A percentile compares a stretch with the other conserved stretches of the same genome.
Conservation (phyloP, 2,329 filamentous ascomycete species). For the Paracamarosporium sp. region DNA sequence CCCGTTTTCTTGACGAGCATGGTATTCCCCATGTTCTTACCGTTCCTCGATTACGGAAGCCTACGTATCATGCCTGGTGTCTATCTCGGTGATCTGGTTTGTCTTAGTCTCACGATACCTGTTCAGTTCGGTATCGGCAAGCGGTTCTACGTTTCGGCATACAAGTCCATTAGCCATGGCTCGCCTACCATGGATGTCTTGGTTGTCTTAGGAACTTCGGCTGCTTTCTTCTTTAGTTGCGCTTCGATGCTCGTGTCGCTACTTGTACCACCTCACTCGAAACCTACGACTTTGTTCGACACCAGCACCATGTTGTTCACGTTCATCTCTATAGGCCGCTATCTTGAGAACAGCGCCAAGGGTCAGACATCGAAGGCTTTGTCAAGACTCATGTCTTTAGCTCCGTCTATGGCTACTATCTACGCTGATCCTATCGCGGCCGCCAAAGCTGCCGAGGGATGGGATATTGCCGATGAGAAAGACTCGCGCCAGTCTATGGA, state of each 20-base stretch:
- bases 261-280: constrained; percentile 73
- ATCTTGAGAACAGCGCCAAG: constrained; percentile 92
- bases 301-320: constrained; percentile 98
- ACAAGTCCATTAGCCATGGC: constrained; percentile 86
- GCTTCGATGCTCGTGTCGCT: constrained; percentile 86
- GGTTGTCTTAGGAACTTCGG: constrained; percentile 90
- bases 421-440: constrained; percentile 94
- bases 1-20: constrained; percentile 94
- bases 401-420: constrained; percentile 96
- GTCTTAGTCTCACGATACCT: constrained; percentile 83
- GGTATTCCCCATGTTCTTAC: constrained; percentile 87
- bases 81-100: constrained; percentile 87
- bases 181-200: constrained; percentile 98
- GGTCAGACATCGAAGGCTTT: constrained; percentile 95
- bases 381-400: constrained; percentile 91
- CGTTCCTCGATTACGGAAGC: constrained; percentile 76
- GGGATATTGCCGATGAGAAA: constrained; percentile 62
- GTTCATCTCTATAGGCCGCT: constrained; percentile 90
- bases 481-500: constrained; percentile 50
- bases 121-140: constrained; percentile 96
- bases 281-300: constrained; percentile 91
- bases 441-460: constrained; percentile 85
- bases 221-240: constrained; percentile 95
- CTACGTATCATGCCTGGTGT: constrained; percentile 74
- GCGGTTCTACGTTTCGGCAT: constrained; percentile 93